Evolutionary conservation across 1,139 yeast genomes (phyloP).

Genomic region (Blastobotrys malaysiensis): DNA sequence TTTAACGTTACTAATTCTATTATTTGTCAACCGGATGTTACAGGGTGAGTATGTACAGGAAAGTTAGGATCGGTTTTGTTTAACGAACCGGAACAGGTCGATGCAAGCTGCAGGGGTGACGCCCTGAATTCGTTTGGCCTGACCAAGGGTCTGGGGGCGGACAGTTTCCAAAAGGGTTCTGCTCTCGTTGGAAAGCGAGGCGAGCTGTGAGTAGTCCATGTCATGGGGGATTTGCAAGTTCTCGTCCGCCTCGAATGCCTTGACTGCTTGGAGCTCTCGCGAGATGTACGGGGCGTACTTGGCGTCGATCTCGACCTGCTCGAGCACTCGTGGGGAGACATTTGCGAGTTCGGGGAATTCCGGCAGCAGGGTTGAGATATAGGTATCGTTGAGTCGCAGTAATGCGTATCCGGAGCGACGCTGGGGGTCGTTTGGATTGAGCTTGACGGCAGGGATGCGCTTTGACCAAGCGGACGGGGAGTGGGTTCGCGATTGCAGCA

Average conservation of each 20-base stretch:
- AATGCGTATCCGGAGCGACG: slow-evolving; percentile 53
- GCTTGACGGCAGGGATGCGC: slow-evolving; percentile 33
- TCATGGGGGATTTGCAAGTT: slow-evolving; percentile 57
- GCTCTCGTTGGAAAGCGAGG: slow-evolving; percentile 66
- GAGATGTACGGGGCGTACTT: slow-evolving; percentile 75
- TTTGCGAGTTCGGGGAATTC: slow-evolving; percentile 34
- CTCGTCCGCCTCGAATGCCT: slow-evolving; percentile 83
- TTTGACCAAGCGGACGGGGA: slow-evolving; percentile 62
- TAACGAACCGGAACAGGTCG: slow-evolving; percentile 30
- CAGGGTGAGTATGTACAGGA: not conserved
- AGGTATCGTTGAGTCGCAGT: slow-evolving; percentile 42
- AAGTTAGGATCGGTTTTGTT: slow-evolving; percentile 7
- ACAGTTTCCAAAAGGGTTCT: slow-evolving; percentile 62
- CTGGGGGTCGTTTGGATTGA: slow-evolving; percentile 38
- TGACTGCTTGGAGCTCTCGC: slow-evolving; percentile 64
- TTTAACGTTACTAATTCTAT: not conserved
- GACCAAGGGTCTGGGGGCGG: slow-evolving; percentile 88
- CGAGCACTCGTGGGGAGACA: slow-evolving; percentile 49
- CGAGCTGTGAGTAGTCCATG: slow-evolving; percentile 51
- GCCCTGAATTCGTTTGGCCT: slow-evolving; percentile 91
- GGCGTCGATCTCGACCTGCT: slow-evolving; percentile 71
- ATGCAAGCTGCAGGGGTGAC: slow-evolving; percentile 64
- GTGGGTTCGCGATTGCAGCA: slow-evolving; percentile 42
- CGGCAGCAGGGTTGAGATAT: slow-evolving; percentile 30
- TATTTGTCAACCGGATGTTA: not conserved